Conservation (phyloP, 352 stramenopile genomes). For the Globisporangium yorkense region DNA sequence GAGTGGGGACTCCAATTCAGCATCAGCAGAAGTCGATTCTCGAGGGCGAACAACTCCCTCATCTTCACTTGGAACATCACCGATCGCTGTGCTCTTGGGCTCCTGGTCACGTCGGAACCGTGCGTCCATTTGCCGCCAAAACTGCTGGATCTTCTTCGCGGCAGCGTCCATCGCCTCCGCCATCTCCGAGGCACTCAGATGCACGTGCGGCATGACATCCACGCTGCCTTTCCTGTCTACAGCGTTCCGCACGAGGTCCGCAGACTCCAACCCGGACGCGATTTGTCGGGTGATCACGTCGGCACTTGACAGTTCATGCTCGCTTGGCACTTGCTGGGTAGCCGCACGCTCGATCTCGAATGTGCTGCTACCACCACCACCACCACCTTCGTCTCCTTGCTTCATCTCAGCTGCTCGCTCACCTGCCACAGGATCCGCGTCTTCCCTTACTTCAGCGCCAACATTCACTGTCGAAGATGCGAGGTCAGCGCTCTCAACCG, state of each 20-base stretch:
- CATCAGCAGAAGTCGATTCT: no score
- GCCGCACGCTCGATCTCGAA: neutral
- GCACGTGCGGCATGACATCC: neutral
- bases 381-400: no score
- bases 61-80: no score
- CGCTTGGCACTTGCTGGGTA: neutral
- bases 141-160: conserved; percentile 15
- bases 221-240: neutral
- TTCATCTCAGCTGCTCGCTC: no score
- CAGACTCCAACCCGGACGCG: conserved; percentile 4
- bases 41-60: no score
- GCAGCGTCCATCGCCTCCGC: conserved; percentile 11
- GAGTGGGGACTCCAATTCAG: no score
- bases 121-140: conserved; percentile 13
- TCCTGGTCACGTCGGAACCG: conserved; percentile 1
- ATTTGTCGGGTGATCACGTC: conserved; percentile 1
- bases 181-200: conserved; percentile 5
- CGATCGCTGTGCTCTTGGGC: no score
- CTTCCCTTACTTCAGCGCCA: no score
- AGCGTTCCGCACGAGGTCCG: neutral
- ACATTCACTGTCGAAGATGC: no score
- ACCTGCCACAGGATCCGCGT: no score
- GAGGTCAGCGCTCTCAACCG: no score
- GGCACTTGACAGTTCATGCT: neutral
- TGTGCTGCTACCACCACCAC: neutral